Evolutionary conservation across 495 filamentous ascomycete genomes (phyloP).

Genomic region (Talaromyces liani): DNA sequence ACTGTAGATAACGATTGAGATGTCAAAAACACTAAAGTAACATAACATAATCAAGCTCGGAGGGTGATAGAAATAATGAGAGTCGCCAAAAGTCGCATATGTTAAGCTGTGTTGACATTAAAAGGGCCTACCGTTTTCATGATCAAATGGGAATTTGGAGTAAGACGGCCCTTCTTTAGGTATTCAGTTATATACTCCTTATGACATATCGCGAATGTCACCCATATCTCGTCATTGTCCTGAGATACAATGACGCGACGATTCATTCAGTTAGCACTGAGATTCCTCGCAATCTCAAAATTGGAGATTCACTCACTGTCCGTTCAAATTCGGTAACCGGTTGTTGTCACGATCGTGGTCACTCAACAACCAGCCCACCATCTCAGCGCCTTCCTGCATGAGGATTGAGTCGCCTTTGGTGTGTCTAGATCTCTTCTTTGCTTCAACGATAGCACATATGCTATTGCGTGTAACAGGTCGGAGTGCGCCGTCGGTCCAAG

Average conservation of each 20-base stretch:
- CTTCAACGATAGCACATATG: not conserved
- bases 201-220: not conserved
- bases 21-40: no score
- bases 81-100: no score
- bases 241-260: not conserved
- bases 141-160: no score
- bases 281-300: not conserved
- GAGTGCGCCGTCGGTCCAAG: not conserved
- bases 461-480: not conserved
- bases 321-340: not conserved
- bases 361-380: not conserved
- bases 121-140: no score
- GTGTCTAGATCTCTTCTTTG: not conserved
- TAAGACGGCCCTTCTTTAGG: no score
- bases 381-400: not conserved
- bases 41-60: no score
- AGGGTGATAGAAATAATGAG: no score
- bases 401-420: not conserved
- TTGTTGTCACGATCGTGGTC: not conserved
- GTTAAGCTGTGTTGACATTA: no score
- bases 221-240: not conserved
- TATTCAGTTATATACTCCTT: no score
- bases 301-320: not conserved
- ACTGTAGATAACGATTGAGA: no score
- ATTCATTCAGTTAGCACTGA: not conserved